Evolutionary conservation across 2,329 filamentous ascomycete genomes (phyloP).

Genomic region (Epichloe sp.): DNA sequence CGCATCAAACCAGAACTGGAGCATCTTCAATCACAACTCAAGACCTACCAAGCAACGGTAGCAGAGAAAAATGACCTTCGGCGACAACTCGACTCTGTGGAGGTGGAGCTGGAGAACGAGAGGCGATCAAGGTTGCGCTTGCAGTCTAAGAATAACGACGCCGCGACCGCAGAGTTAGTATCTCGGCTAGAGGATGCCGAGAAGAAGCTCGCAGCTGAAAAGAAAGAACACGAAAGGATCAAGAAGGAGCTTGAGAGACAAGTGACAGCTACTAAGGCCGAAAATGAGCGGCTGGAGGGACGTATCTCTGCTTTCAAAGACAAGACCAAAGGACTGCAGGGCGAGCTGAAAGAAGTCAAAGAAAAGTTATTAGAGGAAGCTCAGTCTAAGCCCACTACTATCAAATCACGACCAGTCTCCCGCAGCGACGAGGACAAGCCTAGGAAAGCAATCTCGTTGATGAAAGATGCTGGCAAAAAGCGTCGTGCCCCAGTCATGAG

Average conservation of each 20-base stretch:
- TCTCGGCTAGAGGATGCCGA: conserved; percentile 23
- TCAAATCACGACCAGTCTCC: conserved; percentile 7
- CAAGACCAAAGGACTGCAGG: conserved; percentile 57
- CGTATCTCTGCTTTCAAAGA: conserved; percentile 56
- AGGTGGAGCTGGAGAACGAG: conserved; percentile 74
- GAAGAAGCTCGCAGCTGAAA: conserved; percentile 25
- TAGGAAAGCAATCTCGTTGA: conserved; percentile 11
- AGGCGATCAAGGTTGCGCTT: conserved; percentile 28
- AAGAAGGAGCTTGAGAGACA: conserved; percentile 38
- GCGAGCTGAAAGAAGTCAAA: conserved; percentile 53
- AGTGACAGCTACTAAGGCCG: conserved; percentile 45
- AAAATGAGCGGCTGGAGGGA: conserved; percentile 53
- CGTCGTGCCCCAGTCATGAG: conserved; percentile 31
- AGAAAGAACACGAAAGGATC: conserved; percentile 32
- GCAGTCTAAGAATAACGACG: conserved; percentile 20
- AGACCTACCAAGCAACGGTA: conserved; percentile 52
- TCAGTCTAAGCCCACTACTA: conserved; percentile 2
- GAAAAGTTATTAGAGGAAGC: conserved; percentile 30
- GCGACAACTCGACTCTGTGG: conserved; percentile 61
- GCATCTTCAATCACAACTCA: conserved; percentile 40
- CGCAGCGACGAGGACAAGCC: conserved; percentile 8
- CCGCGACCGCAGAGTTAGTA: conserved; percentile 29
- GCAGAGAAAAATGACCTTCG: conserved; percentile 71
- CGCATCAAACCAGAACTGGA: conserved; percentile 42
- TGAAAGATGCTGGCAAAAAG: conserved; percentile 29